Conservation (phyloP, 1,284 basidiomycete genomes). For the Rhodofomes roseus region DNA sequence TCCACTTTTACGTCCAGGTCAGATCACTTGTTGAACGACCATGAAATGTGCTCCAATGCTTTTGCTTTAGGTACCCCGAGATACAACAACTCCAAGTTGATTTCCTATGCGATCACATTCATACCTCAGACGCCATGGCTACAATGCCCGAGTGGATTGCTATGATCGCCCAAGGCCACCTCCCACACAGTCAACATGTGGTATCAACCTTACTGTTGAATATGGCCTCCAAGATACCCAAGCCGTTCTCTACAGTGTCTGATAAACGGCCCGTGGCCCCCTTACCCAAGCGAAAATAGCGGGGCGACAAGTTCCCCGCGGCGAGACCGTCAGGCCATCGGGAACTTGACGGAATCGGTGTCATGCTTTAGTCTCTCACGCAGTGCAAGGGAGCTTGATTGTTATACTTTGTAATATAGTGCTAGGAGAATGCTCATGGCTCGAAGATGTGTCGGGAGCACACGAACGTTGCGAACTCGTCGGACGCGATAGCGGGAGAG, state of each 20-base stretch:
- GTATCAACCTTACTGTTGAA: background rate
- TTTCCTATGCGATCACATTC: background rate
- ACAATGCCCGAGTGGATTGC: background rate
- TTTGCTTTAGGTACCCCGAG: slow-evolving; percentile 1
- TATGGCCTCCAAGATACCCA: background rate
- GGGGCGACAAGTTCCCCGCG: no score
- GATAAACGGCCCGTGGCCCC: no score
- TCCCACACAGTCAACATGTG: background rate
- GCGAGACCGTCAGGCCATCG: no score
- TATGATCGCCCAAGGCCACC: background rate
- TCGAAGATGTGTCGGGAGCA: no score
- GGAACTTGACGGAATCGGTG: no score
- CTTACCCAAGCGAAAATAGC: no score
- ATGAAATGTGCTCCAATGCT: background rate
- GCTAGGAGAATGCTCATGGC: no score
- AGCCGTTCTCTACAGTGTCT: background rate
- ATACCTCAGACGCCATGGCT: background rate
- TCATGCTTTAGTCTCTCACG: no score
- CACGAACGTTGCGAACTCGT: no score
- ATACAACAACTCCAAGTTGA: background rate
- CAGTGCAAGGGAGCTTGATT: no score
- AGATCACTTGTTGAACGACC: background rate
- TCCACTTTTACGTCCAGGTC: slow-evolving; percentile 11
- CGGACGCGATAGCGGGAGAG: no score
- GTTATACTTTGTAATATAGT: no score